Base-by-base conservation (phyloP, 495 filamentous ascomycete genomes). In the Podospora didyma region DNA sequence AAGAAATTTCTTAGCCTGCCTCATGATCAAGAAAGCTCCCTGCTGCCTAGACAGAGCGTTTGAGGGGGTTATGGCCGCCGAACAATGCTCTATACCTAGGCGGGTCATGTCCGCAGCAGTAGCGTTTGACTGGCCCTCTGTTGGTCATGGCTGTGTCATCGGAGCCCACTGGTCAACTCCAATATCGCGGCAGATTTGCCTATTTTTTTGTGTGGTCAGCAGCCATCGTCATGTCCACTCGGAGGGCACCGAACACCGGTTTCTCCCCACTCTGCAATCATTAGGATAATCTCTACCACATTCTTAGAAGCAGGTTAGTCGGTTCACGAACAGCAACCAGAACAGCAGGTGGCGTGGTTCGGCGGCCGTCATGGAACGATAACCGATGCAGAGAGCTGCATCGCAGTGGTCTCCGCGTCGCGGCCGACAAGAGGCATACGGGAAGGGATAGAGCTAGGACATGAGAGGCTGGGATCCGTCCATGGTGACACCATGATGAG, bases 161-260 rank as follows among this genome's bases (percentile, higher is more conserved):
- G 12, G n/a, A 17, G 14, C n/a, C 39, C n/a, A 42, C 39, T 42
- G 7, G 39, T 42, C n/a, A 11, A 20, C 41, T 19, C 54, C 31
- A 59, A 63, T 62, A 62, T 65, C 48, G 58, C 28, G 21, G 46
- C 24, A 61, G 42, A 68, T 68, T 69, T 61, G 61, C 53, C 54
- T 64, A 61, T 65, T 58, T 49, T 49, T 24, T 28, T 23, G 9
- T 12, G 46, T 49, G 58, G 66, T 64, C 66, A 69, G 63, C 61
- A 62, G 61, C 44, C 56, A 39, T 26, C 7, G 31, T 24, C 14
- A 34, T 39, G 50, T 35, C 58, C 58, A 62, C 53, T 62, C 34
- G 50, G 48, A 58, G 20, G 24, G 23, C 37, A 53, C 46, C 28
- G 54, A n/a, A 48, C 23, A 23, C 14, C 34, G 47, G 46, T 10